phyloP scores from a whole-genome alignment of 257 asterid genomes.

The Penstemon barbatus region DNA sequence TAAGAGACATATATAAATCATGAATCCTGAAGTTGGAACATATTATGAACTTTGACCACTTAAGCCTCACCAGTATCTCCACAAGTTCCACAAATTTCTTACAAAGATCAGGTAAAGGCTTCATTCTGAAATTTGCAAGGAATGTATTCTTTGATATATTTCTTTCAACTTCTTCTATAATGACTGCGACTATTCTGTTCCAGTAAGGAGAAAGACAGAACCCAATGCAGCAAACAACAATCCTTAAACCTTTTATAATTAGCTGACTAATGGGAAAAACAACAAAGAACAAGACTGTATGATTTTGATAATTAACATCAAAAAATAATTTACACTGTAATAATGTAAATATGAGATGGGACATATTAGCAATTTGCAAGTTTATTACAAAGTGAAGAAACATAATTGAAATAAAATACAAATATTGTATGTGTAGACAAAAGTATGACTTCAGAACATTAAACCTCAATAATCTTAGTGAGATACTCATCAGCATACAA shows the following conservation, averaged over 20 bases:
- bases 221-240: constrained; percentile 9
- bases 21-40: constrained; percentile 10
- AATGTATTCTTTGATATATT: constrained; percentile 67
- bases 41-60: not conserved
- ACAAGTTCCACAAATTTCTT: constrained; percentile 82
- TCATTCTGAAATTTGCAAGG: constrained; percentile 78
- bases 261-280: not conserved
- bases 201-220: constrained; percentile 33
- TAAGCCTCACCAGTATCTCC: constrained; percentile 78
- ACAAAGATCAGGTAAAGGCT: constrained; percentile 73
- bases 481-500: constrained; percentile 12
- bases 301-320: not conserved
- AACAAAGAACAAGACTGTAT: not conserved
- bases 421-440: too few relatives aligned
- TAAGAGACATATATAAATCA: constrained; percentile 21
- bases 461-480: not conserved
- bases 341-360: too few relatives aligned
- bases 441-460: not conserved
- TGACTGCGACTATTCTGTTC: constrained; percentile 72
- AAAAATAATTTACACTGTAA: too few relatives aligned
- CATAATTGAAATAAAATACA: too few relatives aligned
- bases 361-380: too few relatives aligned
- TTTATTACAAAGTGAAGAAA: too few relatives aligned
- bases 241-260: not conserved
- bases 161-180: constrained; percentile 79